phyloP scores from a whole-genome alignment of 306 rosid genomes.

The Medicago arabica region DNA sequence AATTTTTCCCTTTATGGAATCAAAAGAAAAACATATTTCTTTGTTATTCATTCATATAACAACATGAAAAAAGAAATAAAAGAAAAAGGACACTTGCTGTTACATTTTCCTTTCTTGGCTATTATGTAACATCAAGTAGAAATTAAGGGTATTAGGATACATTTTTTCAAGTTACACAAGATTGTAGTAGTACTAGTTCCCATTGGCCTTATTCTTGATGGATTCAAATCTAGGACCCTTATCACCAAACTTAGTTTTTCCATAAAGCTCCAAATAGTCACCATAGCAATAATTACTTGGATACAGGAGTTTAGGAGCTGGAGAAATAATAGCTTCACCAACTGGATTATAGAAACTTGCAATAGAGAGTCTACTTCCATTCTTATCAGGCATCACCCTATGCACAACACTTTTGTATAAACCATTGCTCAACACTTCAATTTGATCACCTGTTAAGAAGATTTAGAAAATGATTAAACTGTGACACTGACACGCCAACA shows the following conservation, averaged over 20 bases:
- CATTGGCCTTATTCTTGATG: slow-evolving; percentile 63
- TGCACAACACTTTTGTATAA: slow-evolving; percentile 67
- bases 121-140: slow-evolving; percentile 5
- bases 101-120: slow-evolving; percentile 29
- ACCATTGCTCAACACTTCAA: slow-evolving; percentile 73
- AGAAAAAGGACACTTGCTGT: background rate
- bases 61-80: slow-evolving; percentile 7
- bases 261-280: slow-evolving; percentile 78
- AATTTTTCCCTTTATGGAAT: background rate
- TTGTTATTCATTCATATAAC: slow-evolving; percentile 29
- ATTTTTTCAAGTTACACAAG: slow-evolving; percentile 17
- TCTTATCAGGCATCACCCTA: slow-evolving; percentile 75
- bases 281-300: slow-evolving; percentile 62
- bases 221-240: slow-evolving; percentile 72
- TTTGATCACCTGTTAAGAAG: slow-evolving; percentile 62
- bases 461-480: background rate
- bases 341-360: slow-evolving; percentile 84
- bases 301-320: slow-evolving; percentile 66
- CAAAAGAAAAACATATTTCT: slow-evolving; percentile 24
- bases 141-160: background rate
- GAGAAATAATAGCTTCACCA: slow-evolving; percentile 70
- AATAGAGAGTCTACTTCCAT: slow-evolving; percentile 77
- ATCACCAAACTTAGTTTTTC: slow-evolving; percentile 70
- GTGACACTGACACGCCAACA: background rate
- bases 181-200: slow-evolving; percentile 25